Conservation (phyloP, 352 stramenopile species). For the Blastocystis sp. region DNA sequence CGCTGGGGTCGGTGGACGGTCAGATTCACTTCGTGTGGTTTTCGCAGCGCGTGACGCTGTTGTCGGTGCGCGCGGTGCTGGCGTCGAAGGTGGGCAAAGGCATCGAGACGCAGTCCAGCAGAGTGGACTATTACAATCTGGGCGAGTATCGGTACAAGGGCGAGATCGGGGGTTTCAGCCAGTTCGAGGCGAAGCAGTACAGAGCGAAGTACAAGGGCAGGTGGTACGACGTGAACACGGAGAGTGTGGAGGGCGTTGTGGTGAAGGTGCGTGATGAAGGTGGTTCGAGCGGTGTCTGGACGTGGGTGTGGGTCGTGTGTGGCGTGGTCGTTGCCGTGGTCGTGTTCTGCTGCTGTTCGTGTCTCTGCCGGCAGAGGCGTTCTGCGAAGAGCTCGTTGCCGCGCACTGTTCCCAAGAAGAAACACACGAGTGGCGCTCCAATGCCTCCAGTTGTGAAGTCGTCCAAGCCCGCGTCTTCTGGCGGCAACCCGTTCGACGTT, state of each 20-base stretch:
- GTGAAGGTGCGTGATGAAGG: background rate
- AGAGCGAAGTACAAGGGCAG: background rate
- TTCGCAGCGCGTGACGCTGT: conserved; percentile 10
- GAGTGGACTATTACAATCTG: conserved; percentile 5
- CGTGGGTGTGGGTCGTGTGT: background rate
- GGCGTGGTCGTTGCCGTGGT: background rate
- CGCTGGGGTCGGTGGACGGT: background rate
- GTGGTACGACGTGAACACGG: background rate
- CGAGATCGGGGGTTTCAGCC: background rate
- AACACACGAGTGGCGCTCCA: background rate
- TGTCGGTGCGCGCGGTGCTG: conserved; percentile 34
- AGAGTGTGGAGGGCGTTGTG: background rate
- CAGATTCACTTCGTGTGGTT: conserved; percentile 43
- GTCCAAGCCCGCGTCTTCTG: too few relatives aligned
- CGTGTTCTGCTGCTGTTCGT: background rate
- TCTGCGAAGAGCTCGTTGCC: background rate
- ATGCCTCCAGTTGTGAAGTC: conserved; percentile 6
- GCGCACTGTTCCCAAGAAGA: background rate
- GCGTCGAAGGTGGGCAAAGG: conserved; percentile 11
- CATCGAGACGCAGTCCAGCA: background rate
- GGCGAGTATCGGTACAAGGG: conserved; percentile 6
- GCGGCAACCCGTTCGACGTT: too few relatives aligned
- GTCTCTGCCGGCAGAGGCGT: background rate
- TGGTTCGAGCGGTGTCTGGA: background rate
- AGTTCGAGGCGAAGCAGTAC: background rate